Base-by-base conservation (phyloP, 768 basidiomycete species). In the Boletus subcaerulescens region DNA sequence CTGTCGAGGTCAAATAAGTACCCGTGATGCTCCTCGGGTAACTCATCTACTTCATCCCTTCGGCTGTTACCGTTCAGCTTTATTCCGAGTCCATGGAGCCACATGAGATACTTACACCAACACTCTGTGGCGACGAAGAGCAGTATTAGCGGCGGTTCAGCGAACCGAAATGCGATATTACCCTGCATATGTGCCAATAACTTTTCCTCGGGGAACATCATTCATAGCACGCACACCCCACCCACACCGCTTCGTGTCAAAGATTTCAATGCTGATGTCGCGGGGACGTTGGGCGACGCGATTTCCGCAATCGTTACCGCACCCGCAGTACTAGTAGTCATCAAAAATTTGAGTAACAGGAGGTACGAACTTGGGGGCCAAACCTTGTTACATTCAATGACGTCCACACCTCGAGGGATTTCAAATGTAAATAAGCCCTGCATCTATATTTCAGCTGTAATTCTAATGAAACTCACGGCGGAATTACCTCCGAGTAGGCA, bases 161-260 rank as follows among this genome's bases (percentile, higher is more conserved):
- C 33, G 24, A 32, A 26, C 36, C 8, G 4, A 42, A 50, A 52
- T 45, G 32, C 31, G 13, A 64, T 75, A 33, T 68, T 61, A 87
- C 87, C 88, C 88, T 50, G 86, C 80, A 60, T 85, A 89, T 11
- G 85, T 71, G 3, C 87, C 88, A 24, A 89, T 56, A 4, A 89
- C 81, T 56, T 82, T 84, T 5, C 87, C 87, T 45, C 53, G 68
- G 20, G 68, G 67, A 1, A 89, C 58, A 26, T 71, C 61, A 0
- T 63, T 58, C 7, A 74, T 59, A 0, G 81, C 67, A n/a, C 85
- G 74, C 3, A 79, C 85, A 8, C 87, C 87, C 87, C 86, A 89
- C 4, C 87, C 87, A 52, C 78, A 72, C 18, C 71, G 63, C 5
- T 50, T 36, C 0, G 87, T 89, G 58, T 85, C 81, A 76, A 88